Evolutionary conservation across 1,284 basidiomycete species (phyloP), one percentile per base, ranked within the genome.

Genomic region (Sanguinoderma infundibulare): DNA sequence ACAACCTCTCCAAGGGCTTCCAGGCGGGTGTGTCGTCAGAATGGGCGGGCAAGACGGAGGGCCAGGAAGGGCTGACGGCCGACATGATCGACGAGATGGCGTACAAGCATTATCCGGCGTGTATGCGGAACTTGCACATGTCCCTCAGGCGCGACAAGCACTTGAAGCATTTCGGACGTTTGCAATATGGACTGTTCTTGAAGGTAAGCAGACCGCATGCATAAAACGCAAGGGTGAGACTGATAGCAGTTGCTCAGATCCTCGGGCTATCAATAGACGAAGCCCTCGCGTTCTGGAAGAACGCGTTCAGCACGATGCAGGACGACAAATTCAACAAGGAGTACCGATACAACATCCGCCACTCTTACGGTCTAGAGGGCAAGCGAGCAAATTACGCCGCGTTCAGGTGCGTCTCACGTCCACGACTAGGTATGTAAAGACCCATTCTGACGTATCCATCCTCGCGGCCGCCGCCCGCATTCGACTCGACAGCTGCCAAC

Each of bases 271-370:
- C 96, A 0, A 87, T 99, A 54, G 97, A 99, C 32, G 97, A 99
- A 77, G 96, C 98, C 2, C 78, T 98, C 55, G 78, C 87, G 7
- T 99, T 98, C 78, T 99, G 98, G 98, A 83, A 95, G 57, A 90
- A 91, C 69, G 90, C 91, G 35, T 98, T 98, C 74, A 82, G 83
- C 52, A 83, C 79, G 38, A 87, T 94, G 60, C 89, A 89, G 24
- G 96, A 98, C 67, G 96, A 99, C 78, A 93, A 96, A 76, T 99
- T 99, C 80, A 96, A 96, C 80, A 99, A 99, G 75, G 94, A 98
- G 73, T 92, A 98, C 82, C 90, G 89, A 69, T 99, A 99, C 78
- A 99, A 99, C 70, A 96, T 99, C 69, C 89, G 97, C 40, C 98
- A 99, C 77, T 90, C 89, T 9, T 99, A 92, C 74, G 98, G 98